Evolutionary conservation across 495 filamentous ascomycete genomes (phyloP), one percentile per base, ranked within the genome.

Genomic region (Xylaria intraflava): DNA sequence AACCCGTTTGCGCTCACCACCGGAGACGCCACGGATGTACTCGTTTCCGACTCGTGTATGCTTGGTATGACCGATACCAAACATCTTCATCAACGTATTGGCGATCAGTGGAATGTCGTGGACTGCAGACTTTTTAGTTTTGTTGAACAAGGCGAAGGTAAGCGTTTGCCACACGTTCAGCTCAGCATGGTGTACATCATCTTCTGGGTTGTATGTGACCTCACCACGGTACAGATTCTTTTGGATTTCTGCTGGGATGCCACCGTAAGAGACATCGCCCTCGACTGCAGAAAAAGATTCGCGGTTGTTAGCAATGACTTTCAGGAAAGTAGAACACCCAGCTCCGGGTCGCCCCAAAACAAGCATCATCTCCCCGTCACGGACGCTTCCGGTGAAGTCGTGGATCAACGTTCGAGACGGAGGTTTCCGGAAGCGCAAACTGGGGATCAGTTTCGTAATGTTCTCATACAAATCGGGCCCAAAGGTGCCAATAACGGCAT

Each of bases 31-130:
- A 22, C 90, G 82, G 7, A 90, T 81, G 59, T 83, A 94, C 58
- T 86, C 86, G 64, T 96, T 88, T 23, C 91, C 91, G 10, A 96
- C 89, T 11, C 84, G 76, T 0, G 91, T 96, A 58, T 93, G 81
- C 54, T 82, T 81, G 0, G 91, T 94, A 61, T 96, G 90, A 9
- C 66, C 66, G n/a, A 80, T 89, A 74, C 86, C 87, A 55, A 95
- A 93, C 30, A 90, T 73, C 56, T 88, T 84, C 33, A 87, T 76
- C 35, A 93, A 75, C 1, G 87, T 83, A 16, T 82, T 70, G 6
- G 89, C 74, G 38, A 88, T 86, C 45, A 87, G 69, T 3, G 82
- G 78, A 22, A 90, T 84, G 48, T 87, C 83, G 1, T 71, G 76
- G 16, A 76, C 77, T n/a, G 84, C 78, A 38, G 78, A 72, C 69